Percentiles rank a stretch among this genome's conserved stretches.
phyloP scores from a whole-genome alignment of 805 yeast species.

The Scheffersomyces ergatensis region DNA sequence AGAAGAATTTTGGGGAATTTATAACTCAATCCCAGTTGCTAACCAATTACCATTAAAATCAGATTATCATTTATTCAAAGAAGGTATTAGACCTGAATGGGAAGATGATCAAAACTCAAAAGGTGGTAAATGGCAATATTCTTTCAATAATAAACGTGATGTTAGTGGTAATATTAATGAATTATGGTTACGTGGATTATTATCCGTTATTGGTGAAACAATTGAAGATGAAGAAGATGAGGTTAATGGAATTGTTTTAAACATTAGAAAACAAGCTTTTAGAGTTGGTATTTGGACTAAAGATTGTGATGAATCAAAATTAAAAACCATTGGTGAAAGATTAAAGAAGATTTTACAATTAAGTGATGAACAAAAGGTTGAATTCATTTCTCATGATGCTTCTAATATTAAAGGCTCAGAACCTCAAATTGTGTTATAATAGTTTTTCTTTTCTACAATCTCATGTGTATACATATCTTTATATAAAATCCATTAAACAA shows the following conservation, averaged over 20 bases:
- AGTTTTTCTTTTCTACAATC: too few relatives aligned
- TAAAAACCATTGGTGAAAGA: conserved; percentile 76
- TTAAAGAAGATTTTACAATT: conserved; percentile 84
- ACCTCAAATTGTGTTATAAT: conserved; percentile 32
- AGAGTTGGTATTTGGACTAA: conserved; percentile 94
- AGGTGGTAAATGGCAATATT: conserved; percentile 88
- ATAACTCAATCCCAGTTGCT: conserved; percentile 89
- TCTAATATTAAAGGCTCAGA: conserved; percentile 39
- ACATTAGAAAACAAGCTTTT: conserved; percentile 77
- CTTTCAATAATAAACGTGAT: conserved; percentile 68
- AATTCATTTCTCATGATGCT: conserved; percentile 71
- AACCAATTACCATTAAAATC: conserved; percentile 87
- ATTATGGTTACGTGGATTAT: conserved; percentile 85
- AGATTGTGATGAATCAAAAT: conserved; percentile 60
- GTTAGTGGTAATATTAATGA: conserved; percentile 69
- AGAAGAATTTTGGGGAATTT: conserved; percentile 98
- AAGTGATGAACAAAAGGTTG: conserved; percentile 71
- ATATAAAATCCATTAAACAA: too few relatives aligned
- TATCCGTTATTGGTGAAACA: conserved; percentile 93
- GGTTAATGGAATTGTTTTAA: conserved; percentile 92
- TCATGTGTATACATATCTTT: too few relatives aligned
- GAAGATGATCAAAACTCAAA: conserved; percentile 83
- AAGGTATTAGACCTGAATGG: conserved; percentile 97
- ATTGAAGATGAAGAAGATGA: conserved; percentile 80
- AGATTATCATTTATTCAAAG: conserved; percentile 93